Evolutionary conservation across 192 early-diverging fungal species (phyloP), one percentile per base, ranked within the genome.

Genomic region (Podila minutissima): DNA sequence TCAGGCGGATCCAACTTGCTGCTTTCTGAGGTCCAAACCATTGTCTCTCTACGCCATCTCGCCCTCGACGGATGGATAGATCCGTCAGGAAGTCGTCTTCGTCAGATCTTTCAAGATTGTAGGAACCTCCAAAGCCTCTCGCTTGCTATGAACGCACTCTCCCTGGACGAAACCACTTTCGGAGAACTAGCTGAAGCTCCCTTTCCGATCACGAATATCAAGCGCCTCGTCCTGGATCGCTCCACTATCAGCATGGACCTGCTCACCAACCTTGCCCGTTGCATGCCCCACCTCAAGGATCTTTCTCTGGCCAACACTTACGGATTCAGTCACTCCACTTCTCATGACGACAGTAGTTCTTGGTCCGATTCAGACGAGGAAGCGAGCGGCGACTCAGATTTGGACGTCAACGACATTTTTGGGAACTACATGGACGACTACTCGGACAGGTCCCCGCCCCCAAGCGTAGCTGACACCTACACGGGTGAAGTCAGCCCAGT

Each of bases 261-360:
- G 19, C 38, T 75, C 12, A 35, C 59, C 9, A 32, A 46, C 20
- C 37, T 75, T 13, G 67, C 60, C 22, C 26, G 61, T 5, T 51
- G 68, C 37, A 75, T 75, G 74, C 67, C 74, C 8, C 53, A 69
- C 24, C 37, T 75, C 41, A 53, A 13, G 33, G 29, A 55, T 29
- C 62, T 75, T 3, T 75, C 74, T 5, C 31, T 75, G 7, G 59
- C 29, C 22, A 29, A 63, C 8, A 69, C 67, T 4, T 69, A 62
- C 31, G 74, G 74, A 12, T 10, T 75, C 19, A 61, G 51, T 8
- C 41, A 46, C 41, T 46, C 41, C 4, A 17, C 59, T 5, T 50
- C 33, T 33, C 33, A 74, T 15, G 67, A 64, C 38, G 66, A 75
- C 19, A 31, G 31, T 46, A 17, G 41, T 46, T 15, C 13, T 46